Evolutionary conservation across 192 early-diverging fungal genomes (phyloP), one percentile per base, ranked within the genome.

Genomic region (Glomus cerebriforme): DNA sequence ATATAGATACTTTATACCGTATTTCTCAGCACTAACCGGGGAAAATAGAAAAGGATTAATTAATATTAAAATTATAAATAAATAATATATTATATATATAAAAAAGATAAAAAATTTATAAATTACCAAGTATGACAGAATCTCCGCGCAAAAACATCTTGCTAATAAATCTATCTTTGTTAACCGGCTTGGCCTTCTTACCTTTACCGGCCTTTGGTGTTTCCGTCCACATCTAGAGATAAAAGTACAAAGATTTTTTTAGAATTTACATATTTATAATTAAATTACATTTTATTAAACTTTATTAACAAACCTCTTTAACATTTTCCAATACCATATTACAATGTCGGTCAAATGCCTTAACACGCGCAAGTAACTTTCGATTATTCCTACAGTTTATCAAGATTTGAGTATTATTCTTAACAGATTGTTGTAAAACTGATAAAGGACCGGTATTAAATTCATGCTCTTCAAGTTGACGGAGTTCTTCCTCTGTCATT

Each of bases 251-350:
- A 65, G 12, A 79, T 31, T 15, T n/a, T n/a, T 35, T 65, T 63
- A 47, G 5, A 31, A 35, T 77, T 15, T 26, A 54, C 8, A 75
- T 15, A 15, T 39, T n/a, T 29, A 69, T 13, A 29, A 26, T 26
- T 62, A 9, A 19, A 27, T 24, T 35, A 37, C 65, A 34, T 8
- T 71, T 13, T 24, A n/a, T n/a, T n/a, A n/a, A n/a, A 31, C 9
- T 32, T 45, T 35, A 26, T 78, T 31, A 62, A 79, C 79, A 68
- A 83, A 94, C 91, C 85, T 99, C 98, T 85, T 97, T 97, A 71
- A 99, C 96, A 82, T 98, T 98, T 82, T 98, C 98, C 67, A 99
- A 85, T n/a, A 99, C 97, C 97, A 99, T 98, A 87, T 99, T 99
- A 89, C 95, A 98, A 83, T 99, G 98, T 64, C 98, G 92, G 86